These are phyloP conservation scores for Globisporangium barbulae DNA, from an alignment of 352 stramenopile genomes.

Conservation along the genomic window DNA sequence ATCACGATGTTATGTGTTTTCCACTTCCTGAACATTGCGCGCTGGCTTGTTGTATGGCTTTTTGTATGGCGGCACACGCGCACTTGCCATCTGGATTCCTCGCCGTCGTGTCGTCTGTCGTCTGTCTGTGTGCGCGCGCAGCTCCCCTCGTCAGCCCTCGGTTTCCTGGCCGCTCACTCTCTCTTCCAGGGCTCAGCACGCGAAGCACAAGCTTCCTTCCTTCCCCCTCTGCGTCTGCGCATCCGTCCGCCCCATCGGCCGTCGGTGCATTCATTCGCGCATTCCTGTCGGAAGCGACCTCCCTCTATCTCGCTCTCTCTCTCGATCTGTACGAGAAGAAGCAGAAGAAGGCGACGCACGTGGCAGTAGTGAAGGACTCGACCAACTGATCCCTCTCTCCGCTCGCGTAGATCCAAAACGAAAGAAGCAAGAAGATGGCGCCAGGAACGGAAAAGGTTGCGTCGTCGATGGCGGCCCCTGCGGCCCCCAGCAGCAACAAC, in stretches of 20 bases:
- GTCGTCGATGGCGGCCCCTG: conserved; percentile 9
- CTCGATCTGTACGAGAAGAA: neutral
- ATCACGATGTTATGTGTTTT: neutral
- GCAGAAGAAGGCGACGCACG: neutral
- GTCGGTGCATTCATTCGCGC: conserved; percentile 1
- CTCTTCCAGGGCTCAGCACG: conserved; percentile 21
- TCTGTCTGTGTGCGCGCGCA: neutral
- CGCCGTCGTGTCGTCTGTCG: neutral
- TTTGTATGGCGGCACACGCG: neutral
- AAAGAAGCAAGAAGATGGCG: conserved; percentile 36
- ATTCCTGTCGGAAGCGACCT: conserved; percentile 1
- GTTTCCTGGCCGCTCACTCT: conserved; percentile 14
- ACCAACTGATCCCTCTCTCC: neutral
- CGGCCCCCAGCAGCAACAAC: conserved; percentile 24
- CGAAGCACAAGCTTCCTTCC: conserved; percentile 8
- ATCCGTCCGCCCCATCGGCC: too few relatives aligned
- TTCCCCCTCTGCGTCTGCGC: neutral
- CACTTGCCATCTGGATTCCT: conserved; percentile 12
- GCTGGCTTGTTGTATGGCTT: conserved; percentile 5
- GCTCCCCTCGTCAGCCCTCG: neutral
- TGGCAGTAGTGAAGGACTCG: neutral
- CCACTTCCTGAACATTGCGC: neutral
- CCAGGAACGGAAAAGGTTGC: conserved; percentile 63
- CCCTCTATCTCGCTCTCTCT: conserved; percentile 2
- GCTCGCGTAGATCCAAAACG: conserved; percentile 2